A percentile compares a stretch with the other conserved stretches of the same genome.
Conservation (phyloP, 257 asterid species). For the Nicotiana knightiana region DNA sequence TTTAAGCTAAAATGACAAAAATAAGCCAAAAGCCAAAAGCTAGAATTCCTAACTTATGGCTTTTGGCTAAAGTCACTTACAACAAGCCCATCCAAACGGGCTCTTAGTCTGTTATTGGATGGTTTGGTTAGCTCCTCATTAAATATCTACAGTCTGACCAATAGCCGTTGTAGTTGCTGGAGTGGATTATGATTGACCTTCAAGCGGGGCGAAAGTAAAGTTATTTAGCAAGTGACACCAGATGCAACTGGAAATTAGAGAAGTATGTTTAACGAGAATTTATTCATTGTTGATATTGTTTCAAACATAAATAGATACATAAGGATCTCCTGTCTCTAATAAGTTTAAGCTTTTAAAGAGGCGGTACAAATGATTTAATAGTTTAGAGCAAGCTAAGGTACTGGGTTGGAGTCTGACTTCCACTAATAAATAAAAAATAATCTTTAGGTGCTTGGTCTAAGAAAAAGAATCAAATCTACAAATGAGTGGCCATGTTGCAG, state of each 20-base stretch:
- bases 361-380: not conserved
- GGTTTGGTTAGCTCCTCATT: not conserved
- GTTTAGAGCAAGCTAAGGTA: not conserved
- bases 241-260: not conserved
- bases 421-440: not conserved
- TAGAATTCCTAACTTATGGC: too few species aligned
- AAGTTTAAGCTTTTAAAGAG: not conserved
- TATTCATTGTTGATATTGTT: not conserved
- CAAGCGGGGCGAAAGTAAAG: not conserved
- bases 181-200: not conserved
- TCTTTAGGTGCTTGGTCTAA: not conserved
- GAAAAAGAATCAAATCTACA: not conserved
- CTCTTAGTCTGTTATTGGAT: not conserved
- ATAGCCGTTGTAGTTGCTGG: not conserved
- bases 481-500: not conserved
- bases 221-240: not conserved
- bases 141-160: not conserved
- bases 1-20: too few species aligned
- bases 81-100: too few species aligned
- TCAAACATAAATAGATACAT: not conserved
- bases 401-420: not conserved
- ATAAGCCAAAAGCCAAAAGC: too few species aligned
- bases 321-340: not conserved
- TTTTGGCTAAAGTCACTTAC: too few species aligned
- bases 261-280: not conserved